A percentile compares a stretch with the other conserved stretches of the same genome.
These are phyloP conservation scores for Chaetomiaceae sp. DNA, from an alignment of 2,329 filamentous ascomycete species.

Conservation along the genomic window DNA sequence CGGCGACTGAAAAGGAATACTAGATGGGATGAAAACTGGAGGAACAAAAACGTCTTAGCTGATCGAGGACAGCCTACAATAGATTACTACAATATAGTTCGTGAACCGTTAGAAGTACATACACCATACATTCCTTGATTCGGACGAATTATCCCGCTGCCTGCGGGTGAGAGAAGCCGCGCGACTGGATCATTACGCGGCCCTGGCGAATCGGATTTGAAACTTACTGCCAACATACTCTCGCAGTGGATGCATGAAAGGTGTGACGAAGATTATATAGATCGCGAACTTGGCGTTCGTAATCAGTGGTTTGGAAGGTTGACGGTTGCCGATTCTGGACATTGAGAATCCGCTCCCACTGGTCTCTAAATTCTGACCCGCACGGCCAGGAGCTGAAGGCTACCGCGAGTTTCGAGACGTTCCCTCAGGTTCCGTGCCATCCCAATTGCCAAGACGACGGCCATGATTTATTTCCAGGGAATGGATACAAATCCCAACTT, in stretches of 20 bases:
- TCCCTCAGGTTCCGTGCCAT: neutral
- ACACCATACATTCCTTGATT: neutral
- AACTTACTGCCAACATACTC: neutral
- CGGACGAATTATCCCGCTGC: neutral
- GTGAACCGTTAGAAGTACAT: too few relatives aligned
- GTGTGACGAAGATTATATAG: too few relatives aligned
- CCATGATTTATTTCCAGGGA: neutral
- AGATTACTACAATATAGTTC: neutral
- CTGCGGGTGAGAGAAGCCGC: neutral
- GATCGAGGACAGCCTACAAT: too few relatives aligned
- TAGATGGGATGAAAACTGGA: too few relatives aligned
- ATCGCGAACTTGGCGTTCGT: too few relatives aligned
- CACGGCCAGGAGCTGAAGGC: slow-evolving; percentile 4
- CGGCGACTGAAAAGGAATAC: too few relatives aligned
- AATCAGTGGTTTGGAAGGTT: too few relatives aligned
- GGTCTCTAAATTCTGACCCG: neutral
- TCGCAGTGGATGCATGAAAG: neutral
- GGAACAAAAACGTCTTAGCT: too few relatives aligned
- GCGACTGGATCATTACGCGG: neutral
- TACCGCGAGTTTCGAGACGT: neutral
- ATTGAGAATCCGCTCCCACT: neutral
- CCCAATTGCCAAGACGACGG: neutral
- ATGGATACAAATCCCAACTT: too few relatives aligned
- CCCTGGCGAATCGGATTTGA: neutral
- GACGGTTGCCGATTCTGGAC: neutral